Conservation (phyloP, 2,329 filamentous ascomycete species). For the Zasmidium citrigriseum region DNA sequence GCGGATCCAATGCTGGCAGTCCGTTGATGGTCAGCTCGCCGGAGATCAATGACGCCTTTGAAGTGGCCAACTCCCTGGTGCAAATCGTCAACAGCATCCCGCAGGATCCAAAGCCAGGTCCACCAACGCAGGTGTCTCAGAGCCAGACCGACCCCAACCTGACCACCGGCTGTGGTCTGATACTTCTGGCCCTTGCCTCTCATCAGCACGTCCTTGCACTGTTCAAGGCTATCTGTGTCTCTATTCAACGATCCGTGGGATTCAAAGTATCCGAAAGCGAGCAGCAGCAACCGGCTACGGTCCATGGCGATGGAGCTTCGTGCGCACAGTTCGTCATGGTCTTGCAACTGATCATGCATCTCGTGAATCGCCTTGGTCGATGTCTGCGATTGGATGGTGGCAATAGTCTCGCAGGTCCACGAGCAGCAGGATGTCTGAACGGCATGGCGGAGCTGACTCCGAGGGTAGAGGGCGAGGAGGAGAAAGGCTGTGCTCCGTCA, state of each 20-base stretch:
- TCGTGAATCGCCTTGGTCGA: neutral
- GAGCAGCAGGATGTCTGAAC: neutral
- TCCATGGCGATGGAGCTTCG: neutral
- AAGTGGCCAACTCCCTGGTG: neutral
- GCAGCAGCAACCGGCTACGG: neutral
- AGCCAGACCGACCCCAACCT: neutral
- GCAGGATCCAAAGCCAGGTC: neutral
- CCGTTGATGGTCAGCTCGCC: neutral
- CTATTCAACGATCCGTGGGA: neutral
- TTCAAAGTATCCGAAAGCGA: neutral
- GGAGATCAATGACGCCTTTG: constrained; percentile 1
- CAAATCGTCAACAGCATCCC: neutral
- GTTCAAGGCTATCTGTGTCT: neutral
- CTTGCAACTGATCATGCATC: neutral
- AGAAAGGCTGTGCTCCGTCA: neutral
- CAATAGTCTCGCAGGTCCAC: neutral
- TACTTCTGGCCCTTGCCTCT: neutral
- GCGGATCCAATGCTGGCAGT: neutral
- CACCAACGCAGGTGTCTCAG: neutral
- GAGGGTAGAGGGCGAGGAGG: neutral
- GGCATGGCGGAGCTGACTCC: neutral
- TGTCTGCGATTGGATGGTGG: too few species aligned
- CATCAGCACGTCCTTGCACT: neutral
- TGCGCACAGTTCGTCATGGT: constrained; percentile 1
- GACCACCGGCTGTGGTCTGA: neutral